These are phyloP conservation scores for Lathyrus aphaca DNA, from an alignment of 306 rosid genomes.

Conservation along the genomic window DNA sequence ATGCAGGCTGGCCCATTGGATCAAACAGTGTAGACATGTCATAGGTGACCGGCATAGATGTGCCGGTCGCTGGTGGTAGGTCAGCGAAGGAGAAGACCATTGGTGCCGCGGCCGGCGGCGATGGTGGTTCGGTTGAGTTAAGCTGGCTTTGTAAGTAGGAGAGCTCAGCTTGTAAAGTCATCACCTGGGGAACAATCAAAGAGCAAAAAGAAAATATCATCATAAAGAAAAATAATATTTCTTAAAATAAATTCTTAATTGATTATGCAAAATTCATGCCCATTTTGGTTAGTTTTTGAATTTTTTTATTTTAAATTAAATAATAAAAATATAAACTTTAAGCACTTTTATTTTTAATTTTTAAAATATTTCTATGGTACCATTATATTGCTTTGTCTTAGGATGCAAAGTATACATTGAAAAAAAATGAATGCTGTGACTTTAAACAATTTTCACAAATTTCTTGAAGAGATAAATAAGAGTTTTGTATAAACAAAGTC, in stretches of 20 bases:
- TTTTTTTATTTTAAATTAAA: neutral
- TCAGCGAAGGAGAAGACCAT: slow-evolving; percentile 54
- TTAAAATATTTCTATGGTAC: neutral
- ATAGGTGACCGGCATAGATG: slow-evolving; percentile 45
- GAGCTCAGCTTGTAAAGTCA: slow-evolving; percentile 73
- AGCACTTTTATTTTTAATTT: too few species aligned
- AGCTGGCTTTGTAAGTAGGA: slow-evolving; percentile 71
- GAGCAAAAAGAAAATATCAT: neutral
- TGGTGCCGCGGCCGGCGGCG: slow-evolving; percentile 32
- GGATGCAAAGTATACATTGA: slow-evolving; percentile 34
- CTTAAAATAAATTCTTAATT: neutral
- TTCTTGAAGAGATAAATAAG: slow-evolving; percentile 17
- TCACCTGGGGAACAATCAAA: slow-evolving; percentile 47
- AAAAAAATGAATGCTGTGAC: slow-evolving; percentile 25
- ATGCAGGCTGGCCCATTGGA: slow-evolving; percentile 59
- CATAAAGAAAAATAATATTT: neutral
- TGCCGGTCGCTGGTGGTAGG: slow-evolving; percentile 49
- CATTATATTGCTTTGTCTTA: neutral
- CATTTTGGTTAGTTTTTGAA: neutral
- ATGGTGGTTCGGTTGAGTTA: slow-evolving; percentile 61
- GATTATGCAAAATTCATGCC: neutral
- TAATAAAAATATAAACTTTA: neutral
- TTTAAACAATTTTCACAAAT: slow-evolving; percentile 31
- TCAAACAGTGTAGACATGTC: slow-evolving; percentile 72
- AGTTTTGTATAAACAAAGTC: slow-evolving; percentile 32